phyloP scores from a whole-genome alignment of 805 yeast genomes.

The Lipomyces sp. region DNA sequence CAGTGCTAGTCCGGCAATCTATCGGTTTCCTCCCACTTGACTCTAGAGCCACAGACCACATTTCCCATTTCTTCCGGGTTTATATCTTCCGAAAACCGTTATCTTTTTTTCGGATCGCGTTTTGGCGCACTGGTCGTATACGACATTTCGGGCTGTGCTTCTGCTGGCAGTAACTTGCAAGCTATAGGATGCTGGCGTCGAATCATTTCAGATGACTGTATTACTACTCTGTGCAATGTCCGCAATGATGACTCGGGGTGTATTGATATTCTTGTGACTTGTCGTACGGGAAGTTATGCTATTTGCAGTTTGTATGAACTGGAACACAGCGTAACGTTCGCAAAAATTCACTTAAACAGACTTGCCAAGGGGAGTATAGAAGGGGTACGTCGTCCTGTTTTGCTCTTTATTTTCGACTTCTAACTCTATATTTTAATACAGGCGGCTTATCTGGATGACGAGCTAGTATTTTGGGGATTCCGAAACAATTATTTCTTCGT shows the following conservation, averaged over 20 bases:
- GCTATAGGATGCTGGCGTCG: conserved; percentile 16
- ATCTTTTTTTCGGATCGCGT: conserved; percentile 66
- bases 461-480: conserved; percentile 73
- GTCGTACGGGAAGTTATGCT: conserved; percentile 20
- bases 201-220: conserved; percentile 26
- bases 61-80: conserved; percentile 60
- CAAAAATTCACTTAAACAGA: conserved; percentile 54
- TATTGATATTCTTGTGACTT: conserved; percentile 16
- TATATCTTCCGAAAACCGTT: conserved; percentile 39
- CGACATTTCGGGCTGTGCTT: conserved; percentile 30
- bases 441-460: conserved; percentile 39
- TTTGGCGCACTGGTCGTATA: conserved; percentile 63
- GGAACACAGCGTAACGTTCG: conserved; percentile 10
- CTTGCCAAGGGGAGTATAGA: conserved; percentile 76
- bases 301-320: conserved; percentile 5
- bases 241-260: not conserved
- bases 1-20: too few species aligned
- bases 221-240: conserved; percentile 3
- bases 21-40: too few species aligned
- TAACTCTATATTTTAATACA: not conserved
- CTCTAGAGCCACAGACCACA: conserved; percentile 41
- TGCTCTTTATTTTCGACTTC: not conserved
- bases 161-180: not conserved
- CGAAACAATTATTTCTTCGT: conserved; percentile 71
- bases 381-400: conserved; percentile 48